Conservation (phyloP, 2,329 filamentous ascomycete species). For the Hyphodiscus sp. region DNA sequence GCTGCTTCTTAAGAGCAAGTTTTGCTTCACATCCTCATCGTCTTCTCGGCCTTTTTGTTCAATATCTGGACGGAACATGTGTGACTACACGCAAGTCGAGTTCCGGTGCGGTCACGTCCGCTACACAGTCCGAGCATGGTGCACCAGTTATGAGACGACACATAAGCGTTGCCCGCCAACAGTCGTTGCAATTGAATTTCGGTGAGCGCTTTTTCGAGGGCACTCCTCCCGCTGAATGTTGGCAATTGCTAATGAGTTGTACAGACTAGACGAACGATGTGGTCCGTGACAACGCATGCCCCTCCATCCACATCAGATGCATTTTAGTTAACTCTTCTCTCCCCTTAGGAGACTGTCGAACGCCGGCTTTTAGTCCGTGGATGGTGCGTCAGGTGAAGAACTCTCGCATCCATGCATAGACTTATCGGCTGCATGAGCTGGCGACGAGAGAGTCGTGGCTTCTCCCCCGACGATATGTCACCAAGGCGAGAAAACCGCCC, state of each 20-base stretch:
- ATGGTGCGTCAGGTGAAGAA: slow-evolving; percentile 15
- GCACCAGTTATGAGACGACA: slow-evolving; percentile 40
- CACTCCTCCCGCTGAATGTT: background rate
- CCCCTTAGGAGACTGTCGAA: slow-evolving; percentile 21
- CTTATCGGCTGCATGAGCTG: too few relatives aligned
- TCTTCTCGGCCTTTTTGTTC: background rate
- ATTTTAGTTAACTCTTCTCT: background rate
- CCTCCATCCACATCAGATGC: background rate
- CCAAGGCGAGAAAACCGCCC: too few relatives aligned
- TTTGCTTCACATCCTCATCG: background rate
- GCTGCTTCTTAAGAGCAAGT: background rate
- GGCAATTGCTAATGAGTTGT: slow-evolving; percentile 7
- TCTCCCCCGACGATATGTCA: too few relatives aligned
- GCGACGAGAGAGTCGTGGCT: too few relatives aligned
- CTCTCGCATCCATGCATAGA: slow-evolving; percentile 13
- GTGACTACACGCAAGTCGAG: slow-evolving; percentile 53
- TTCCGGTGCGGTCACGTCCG: slow-evolving; percentile 49
- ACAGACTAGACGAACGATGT: slow-evolving; percentile 26
- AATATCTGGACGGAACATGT: slow-evolving; percentile 36
- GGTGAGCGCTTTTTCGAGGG: slow-evolving; percentile 14
- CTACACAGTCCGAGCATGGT: slow-evolving; percentile 50
- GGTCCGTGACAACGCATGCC: slow-evolving; percentile 16
- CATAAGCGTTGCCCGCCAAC: slow-evolving; percentile 49
- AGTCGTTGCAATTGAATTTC: slow-evolving; percentile 33
- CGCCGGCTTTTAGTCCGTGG: slow-evolving; percentile 21